Evolutionary conservation across 2,329 filamentous ascomycete genomes (phyloP).

Genomic region (Aspergillus niger): DNA sequence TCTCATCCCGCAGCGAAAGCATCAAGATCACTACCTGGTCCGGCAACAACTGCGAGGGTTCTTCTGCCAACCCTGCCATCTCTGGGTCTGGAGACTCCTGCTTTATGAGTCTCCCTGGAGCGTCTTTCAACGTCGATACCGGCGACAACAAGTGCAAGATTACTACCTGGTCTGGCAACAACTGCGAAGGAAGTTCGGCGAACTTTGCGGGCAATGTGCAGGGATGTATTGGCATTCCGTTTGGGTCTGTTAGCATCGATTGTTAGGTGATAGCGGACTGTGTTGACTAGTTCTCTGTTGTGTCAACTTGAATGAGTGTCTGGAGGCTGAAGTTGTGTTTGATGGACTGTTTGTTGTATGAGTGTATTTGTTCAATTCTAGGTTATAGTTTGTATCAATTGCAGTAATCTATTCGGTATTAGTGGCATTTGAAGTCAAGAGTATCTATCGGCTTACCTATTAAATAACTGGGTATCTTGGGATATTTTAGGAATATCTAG

Average conservation of each 20-base stretch:
- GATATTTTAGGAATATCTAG: no score
- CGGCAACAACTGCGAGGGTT: neutral
- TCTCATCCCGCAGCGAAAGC: neutral
- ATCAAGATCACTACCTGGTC: neutral
- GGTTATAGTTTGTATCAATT: no score
- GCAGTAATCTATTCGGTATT: no score
- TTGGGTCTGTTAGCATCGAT: neutral
- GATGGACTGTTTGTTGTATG: no score
- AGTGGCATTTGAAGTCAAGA: no score
- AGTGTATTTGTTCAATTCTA: no score
- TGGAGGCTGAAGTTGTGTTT: no score
- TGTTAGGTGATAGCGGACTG: neutral
- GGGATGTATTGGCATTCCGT: neutral
- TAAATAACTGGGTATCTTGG: no score
- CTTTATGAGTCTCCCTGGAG: neutral
- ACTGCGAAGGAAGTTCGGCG: neutral
- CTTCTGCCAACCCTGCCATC: neutral
- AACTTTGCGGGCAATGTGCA: neutral
- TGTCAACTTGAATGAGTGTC: no score
- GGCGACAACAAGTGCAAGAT: neutral
- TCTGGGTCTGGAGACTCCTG: neutral
- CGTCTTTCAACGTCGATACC: neutral
- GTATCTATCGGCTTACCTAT: no score
- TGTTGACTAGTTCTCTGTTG: neutral
- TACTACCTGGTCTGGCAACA: neutral